A percentile compares a stretch with the other conserved stretches of the same genome.
These are phyloP conservation scores for Colletotrichum sp. DNA, from an alignment of 2,329 filamentous ascomycete genomes.

Conservation along the genomic window DNA sequence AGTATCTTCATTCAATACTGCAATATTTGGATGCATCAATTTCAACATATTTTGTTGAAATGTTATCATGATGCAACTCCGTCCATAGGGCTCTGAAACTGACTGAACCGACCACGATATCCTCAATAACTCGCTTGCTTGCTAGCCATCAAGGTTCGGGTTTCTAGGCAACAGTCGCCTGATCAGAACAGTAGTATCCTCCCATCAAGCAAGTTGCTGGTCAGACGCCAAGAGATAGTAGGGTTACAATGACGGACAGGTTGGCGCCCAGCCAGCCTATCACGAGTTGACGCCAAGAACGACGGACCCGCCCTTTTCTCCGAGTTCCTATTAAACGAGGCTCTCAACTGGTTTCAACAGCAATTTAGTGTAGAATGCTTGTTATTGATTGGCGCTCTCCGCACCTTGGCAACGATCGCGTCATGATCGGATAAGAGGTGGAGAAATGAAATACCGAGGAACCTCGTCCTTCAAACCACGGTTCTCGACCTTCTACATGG, in stretches of 20 bases:
- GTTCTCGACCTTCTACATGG: background rate
- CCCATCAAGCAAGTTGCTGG: background rate
- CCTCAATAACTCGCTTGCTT: background rate
- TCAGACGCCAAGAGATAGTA: constrained; percentile 6
- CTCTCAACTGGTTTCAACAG: background rate
- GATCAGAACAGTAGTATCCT: background rate
- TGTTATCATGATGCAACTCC: background rate
- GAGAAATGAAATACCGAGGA: constrained; percentile 1
- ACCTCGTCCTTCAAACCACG: background rate
- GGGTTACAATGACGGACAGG: background rate
- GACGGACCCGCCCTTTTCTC: background rate
- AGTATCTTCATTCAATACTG: background rate
- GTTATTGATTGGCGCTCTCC: background rate
- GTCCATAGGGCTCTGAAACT: background rate
- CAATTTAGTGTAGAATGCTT: background rate
- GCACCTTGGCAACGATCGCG: background rate
- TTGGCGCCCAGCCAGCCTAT: background rate
- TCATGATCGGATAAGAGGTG: constrained; percentile 9
- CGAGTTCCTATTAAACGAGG: background rate
- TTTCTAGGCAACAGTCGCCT: background rate
- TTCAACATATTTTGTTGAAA: background rate
- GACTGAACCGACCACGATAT: background rate
- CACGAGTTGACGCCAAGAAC: background rate
- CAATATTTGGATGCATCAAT: background rate
- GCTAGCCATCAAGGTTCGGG: background rate